Evolutionary conservation across 495 filamentous ascomycete genomes (phyloP).

Genomic region (Lasiosphaeria miniovina): DNA sequence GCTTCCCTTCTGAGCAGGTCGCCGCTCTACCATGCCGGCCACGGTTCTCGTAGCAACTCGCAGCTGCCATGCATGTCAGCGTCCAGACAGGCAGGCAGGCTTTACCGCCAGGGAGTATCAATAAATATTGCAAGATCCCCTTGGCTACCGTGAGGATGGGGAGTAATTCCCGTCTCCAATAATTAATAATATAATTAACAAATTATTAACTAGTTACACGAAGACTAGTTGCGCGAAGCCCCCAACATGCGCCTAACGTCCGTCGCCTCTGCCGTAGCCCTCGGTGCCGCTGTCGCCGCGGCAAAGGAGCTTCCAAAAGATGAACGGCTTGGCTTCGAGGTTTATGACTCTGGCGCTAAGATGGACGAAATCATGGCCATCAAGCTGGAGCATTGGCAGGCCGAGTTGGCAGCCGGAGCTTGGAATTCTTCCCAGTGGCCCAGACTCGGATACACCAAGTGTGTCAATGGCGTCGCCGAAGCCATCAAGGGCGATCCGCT

Average conservation of each 20-base stretch:
- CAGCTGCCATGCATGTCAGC: too few relatives aligned
- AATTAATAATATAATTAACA: too few relatives aligned
- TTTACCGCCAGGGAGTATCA: too few relatives aligned
- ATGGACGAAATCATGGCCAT: constrained; percentile 15
- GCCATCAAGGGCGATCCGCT: constrained; percentile 36
- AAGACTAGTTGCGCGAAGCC: too few relatives aligned
- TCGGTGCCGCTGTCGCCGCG: constrained; percentile 3
- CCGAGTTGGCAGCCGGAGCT: constrained; percentile 1
- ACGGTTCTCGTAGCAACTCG: too few relatives aligned
- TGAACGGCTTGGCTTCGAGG: background rate
- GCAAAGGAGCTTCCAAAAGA: constrained; percentile 6
- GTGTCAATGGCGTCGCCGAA: constrained; percentile 44
- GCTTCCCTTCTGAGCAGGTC: too few relatives aligned
- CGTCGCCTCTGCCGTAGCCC: background rate
- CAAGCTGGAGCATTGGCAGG: constrained; percentile 16
- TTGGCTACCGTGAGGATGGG: too few relatives aligned
- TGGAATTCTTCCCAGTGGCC: constrained; percentile 8
- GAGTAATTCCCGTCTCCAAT: too few relatives aligned
- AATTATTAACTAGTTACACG: too few relatives aligned
- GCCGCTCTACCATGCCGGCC: too few relatives aligned
- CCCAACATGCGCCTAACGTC: constrained; percentile 1
- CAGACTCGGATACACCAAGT: constrained; percentile 18
- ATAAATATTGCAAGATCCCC: too few relatives aligned
- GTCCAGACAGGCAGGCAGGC: too few relatives aligned
- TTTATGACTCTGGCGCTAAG: constrained; percentile 1